Conservation (phyloP, 371 early-diverging fungal species). For the Funneliformis caledonium region DNA sequence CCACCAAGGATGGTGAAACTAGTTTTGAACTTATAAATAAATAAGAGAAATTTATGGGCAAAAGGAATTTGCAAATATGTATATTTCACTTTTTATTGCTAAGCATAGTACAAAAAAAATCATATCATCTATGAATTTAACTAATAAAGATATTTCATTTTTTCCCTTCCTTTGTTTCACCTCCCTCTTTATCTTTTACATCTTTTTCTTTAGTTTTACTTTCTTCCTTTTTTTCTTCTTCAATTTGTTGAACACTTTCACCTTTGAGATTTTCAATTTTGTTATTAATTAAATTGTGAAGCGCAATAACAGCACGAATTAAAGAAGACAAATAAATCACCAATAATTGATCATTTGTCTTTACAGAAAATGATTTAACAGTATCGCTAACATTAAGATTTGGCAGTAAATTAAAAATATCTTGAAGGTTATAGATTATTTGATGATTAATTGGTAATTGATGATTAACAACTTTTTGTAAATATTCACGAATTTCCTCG, state of each 20-base stretch:
- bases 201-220: conserved; percentile 48
- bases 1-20: conserved; percentile 59
- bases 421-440: conserved; percentile 95
- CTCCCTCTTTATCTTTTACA: background rate
- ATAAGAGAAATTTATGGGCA: background rate
- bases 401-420: conserved; percentile 94
- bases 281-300: conserved; percentile 95
- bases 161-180: background rate
- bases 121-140: background rate
- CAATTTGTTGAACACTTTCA: conserved; percentile 49
- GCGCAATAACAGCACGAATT: conserved; percentile 91
- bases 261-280: conserved; percentile 73
- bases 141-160: background rate
- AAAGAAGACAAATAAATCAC: conserved; percentile 90
- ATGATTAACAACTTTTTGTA: conserved; percentile 85
- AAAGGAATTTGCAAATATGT: background rate
- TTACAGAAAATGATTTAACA: conserved; percentile 81
- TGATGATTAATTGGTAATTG: conserved; percentile 92
- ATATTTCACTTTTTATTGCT: background rate
- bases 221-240: conserved; percentile 51
- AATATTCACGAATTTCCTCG: conserved; percentile 84
- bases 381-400: conserved; percentile 79
- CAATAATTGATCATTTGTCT: conserved; percentile 95
- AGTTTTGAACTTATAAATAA: conserved; percentile 51
- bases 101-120: background rate